phyloP scores from a whole-genome alignment of 1,139 yeast species.

The Geotrichum aggregatum region DNA sequence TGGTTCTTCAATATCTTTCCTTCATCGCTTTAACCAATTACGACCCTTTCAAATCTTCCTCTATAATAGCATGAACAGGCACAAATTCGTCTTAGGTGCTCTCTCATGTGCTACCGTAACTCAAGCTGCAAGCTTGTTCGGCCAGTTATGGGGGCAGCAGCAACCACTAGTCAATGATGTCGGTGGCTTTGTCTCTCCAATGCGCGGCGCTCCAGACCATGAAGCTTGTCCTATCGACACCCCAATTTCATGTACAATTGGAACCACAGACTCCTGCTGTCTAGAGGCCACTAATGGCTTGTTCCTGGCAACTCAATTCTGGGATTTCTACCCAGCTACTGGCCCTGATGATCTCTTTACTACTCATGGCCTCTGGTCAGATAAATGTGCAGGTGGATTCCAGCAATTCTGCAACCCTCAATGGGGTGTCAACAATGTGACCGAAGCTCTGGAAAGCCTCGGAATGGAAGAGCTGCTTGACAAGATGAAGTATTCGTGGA shows the following conservation, averaged over 20 bases:
- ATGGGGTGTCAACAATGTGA: conserved; percentile 54
- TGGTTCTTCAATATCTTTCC: background rate
- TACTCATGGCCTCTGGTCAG: conserved; percentile 83
- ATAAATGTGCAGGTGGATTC: conserved; percentile 69
- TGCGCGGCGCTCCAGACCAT: conserved; percentile 27
- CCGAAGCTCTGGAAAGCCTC: conserved; percentile 48
- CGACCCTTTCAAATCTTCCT: conserved; percentile 10
- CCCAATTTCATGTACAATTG: conserved; percentile 59
- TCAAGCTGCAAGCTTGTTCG: background rate
- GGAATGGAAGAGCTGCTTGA: conserved; percentile 53
- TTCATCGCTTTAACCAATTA: background rate
- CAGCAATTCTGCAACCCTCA: conserved; percentile 70
- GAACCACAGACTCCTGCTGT: conserved; percentile 56
- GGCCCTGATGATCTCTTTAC: conserved; percentile 80
- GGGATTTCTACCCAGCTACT: conserved; percentile 85
- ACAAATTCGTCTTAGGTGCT: background rate
- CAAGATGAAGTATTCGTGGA: conserved; percentile 66
- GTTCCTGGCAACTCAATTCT: conserved; percentile 81
- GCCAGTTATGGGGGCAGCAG: background rate
- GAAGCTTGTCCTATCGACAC: conserved; percentile 56
- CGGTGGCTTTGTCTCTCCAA: background rate
- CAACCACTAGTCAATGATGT: background rate
- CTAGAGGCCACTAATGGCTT: conserved; percentile 88
- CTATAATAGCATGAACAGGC: background rate
- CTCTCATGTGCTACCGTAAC: background rate